Evolutionary conservation across 1,284 basidiomycete genomes (phyloP), one percentile per base, ranked within the genome.

Genomic region (Irpex rosettiformis): DNA sequence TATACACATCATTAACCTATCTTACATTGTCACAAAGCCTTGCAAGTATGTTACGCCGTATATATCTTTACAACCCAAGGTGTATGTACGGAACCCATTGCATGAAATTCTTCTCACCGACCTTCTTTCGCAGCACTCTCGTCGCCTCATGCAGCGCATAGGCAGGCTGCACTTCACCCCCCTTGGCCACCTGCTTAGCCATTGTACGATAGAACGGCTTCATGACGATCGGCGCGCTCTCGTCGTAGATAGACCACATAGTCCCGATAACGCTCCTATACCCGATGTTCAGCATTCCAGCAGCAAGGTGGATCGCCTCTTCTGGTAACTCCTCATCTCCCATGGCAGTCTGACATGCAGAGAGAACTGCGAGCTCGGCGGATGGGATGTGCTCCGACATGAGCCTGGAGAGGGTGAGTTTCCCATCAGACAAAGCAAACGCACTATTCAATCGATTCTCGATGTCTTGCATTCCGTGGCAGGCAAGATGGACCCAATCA

Each of bases 401-500:
- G 54, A 68, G 57, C 45, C 53, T 40, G 5, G 57, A 48, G 6
- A 67, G 56, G 3, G 24, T 28, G 30, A 66, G 59, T 37, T 21
- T 48, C 28, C 57, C 59, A 25, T 61, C 52, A 29, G 56, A 51
- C 53, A 68, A 58, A n/a, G 53, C 40, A 53, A 67, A 61, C 5
- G 55, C 61, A 57, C 61, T 65, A 13, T 59, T 45, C 43, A 52
- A 49, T 18, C 61, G 56, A 54, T 58, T 37, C 3, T 37, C 18
- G 8, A 25, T 13, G 40, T 65, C 59, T 40, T 65, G 64, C 25
- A 53, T 29, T 8, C 62, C 65, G 45, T 65, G 64, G 54, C 65
- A 66, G 22, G 62, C 65, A 49, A 65, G 40, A 58, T 66, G 64
- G 25, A 66, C 54, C 61, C 65, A 63, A 5, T 53, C 54, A 53